A percentile compares a stretch with the other conserved stretches of the same genome.
Evolutionary conservation across 257 asterid genomes (phyloP).

Genomic region (Penstemon eatonii): DNA sequence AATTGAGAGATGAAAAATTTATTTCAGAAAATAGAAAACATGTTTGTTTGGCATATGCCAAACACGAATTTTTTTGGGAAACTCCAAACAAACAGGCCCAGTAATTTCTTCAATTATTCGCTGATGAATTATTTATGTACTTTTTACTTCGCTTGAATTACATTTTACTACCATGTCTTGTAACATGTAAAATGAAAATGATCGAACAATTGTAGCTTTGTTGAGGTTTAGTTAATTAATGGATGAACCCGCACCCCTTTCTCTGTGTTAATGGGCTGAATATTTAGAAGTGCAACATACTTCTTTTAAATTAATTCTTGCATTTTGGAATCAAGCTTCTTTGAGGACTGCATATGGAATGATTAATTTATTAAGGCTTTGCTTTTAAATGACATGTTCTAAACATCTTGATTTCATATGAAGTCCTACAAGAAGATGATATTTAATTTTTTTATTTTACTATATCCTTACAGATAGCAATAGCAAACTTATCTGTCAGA

Average conservation of each 20-base stretch:
- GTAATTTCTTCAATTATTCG: not conserved
- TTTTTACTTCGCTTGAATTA: not conserved
- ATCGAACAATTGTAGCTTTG: no score
- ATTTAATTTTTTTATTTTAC: not conserved
- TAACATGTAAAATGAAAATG: not conserved
- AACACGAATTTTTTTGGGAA: no score
- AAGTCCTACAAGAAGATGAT: not conserved
- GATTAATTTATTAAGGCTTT: not conserved
- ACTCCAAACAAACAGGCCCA: no score
- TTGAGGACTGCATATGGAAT: not conserved
- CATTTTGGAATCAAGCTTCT: conserved; percentile 15
- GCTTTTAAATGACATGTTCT: conserved; percentile 6
- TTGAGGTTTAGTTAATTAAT: no score
- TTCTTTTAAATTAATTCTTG: not conserved
- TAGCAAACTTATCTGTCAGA: conserved; percentile 9
- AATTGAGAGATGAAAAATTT: no score
- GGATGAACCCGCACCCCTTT: not conserved
- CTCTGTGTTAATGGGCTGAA: not conserved
- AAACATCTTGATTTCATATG: not conserved
- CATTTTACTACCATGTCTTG: not conserved
- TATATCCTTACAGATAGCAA: not conserved
- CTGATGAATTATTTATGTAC: not conserved
- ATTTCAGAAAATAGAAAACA: no score
- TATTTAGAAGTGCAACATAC: not conserved
- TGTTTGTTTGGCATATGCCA: no score